A percentile compares a stretch with the other conserved stretches of the same genome.
Conservation (phyloP, 129 eudicot genomes). For the Artemisia tridentata region DNA sequence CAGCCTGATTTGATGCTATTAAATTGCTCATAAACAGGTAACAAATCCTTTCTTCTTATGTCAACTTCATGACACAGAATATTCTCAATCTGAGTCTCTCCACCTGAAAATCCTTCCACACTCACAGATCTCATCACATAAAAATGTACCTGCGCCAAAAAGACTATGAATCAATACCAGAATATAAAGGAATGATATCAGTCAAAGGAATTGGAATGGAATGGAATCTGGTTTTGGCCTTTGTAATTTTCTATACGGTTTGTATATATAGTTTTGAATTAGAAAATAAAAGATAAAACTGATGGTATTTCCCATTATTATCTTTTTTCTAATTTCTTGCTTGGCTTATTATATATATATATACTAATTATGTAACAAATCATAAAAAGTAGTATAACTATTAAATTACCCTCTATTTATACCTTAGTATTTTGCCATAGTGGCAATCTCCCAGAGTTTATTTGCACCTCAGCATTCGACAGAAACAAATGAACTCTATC, state of each 20-base stretch:
- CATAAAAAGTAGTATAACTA: no score
- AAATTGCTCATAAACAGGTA: conserved; percentile 53
- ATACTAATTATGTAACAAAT: no score
- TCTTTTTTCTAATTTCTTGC: no score
- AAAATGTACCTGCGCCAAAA: conserved; percentile 35
- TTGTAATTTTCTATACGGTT: no score
- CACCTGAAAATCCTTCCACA: conserved; percentile 28
- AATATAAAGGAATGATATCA: not conserved
- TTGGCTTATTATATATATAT: no score
- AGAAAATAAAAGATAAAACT: no score
- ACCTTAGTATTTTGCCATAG: conserved; percentile 58
- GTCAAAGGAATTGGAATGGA: no score
- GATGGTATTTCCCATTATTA: no score
- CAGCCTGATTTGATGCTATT: conserved; percentile 46
- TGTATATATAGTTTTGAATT: not conserved
- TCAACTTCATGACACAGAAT: conserved; percentile 39
- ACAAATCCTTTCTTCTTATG: conserved; percentile 46
- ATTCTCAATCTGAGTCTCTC: conserved; percentile 47
- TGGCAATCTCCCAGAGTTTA: conserved; percentile 42
- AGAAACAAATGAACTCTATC: conserved; percentile 45
- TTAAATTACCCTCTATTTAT: not conserved
- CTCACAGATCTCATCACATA: conserved; percentile 32
- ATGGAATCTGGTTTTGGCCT: not conserved
- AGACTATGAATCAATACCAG: conserved; percentile 16
- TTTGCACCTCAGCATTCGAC: conserved; percentile 52